Evolutionary conservation across 305 asterid species (phyloP).

Genomic region (Plantago coronopus): DNA sequence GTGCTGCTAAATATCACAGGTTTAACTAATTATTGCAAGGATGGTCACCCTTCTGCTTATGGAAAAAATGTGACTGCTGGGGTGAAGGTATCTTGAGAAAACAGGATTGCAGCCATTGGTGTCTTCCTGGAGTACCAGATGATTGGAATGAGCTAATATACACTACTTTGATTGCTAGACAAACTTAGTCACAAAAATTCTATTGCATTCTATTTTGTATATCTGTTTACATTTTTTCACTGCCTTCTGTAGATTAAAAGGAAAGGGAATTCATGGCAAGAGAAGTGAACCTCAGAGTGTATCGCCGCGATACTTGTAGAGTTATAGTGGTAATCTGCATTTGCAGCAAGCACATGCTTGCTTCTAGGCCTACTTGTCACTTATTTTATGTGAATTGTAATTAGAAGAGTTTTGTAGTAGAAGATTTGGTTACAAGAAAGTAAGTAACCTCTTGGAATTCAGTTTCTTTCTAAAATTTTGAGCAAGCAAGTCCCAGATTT

Average conservation of each 20-base stretch:
- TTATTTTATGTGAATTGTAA: too few species aligned
- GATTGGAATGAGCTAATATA: constrained; percentile 95
- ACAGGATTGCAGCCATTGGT: constrained; percentile 99
- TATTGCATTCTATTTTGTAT: constrained; percentile 2
- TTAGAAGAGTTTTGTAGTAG: too few species aligned
- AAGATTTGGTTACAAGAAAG: too few species aligned
- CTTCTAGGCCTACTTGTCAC: too few species aligned
- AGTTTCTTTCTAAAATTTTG: too few species aligned
- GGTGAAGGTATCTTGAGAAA: constrained; percentile 52
- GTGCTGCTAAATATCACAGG: constrained; percentile 66
- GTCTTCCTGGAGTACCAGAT: constrained; percentile 95
- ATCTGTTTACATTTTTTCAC: neutral
- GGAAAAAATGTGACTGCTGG: constrained; percentile 57
- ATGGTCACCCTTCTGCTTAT: constrained; percentile 87
- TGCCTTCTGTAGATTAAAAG: neutral
- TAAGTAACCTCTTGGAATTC: too few species aligned
- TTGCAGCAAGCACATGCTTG: too few species aligned
- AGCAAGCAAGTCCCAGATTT: too few species aligned
- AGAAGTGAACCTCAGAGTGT: too few species aligned
- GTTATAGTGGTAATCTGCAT: too few species aligned
- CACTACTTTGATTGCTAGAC: constrained; percentile 48
- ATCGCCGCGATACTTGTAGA: too few species aligned
- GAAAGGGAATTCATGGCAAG: too few species aligned
- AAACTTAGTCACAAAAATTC: constrained; percentile 23
- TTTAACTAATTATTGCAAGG: constrained; percentile 80